Percentiles rank a stretch among this genome's conserved stretches.
Evolutionary conservation across 1,284 basidiomycete species (phyloP).

Genomic region (Flammula alnicola): DNA sequence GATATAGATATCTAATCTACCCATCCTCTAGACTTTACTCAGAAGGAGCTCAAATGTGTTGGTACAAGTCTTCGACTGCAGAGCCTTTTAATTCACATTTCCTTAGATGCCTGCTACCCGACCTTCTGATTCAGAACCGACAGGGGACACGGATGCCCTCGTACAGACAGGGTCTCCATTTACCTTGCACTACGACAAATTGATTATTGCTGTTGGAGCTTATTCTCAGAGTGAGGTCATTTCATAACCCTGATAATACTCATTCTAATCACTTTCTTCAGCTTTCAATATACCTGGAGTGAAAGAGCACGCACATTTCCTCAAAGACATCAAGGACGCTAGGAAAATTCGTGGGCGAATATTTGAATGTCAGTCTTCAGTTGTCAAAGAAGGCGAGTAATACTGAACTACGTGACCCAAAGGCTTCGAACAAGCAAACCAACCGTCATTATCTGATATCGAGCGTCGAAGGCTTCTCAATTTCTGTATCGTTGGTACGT

Average conservation of each 20-base stretch:
- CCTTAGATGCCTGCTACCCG: constrained; percentile 62
- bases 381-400: background rate
- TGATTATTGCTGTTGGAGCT: constrained; percentile 84
- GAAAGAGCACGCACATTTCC: constrained; percentile 78
- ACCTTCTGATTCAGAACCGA: constrained; percentile 39
- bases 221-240: constrained; percentile 72
- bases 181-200: constrained; percentile 74
- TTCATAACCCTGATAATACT: background rate
- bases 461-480: constrained; percentile 73
- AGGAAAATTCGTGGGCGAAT: constrained; percentile 79
- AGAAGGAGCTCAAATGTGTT: constrained; percentile 64
- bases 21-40: constrained; percentile 56
- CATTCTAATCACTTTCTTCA: constrained; percentile 28
- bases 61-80: constrained; percentile 26
- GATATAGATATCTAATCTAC: background rate
- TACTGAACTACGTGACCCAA: background rate
- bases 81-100: background rate
- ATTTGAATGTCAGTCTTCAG: constrained; percentile 60
- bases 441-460: constrained; percentile 68
- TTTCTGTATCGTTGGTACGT: constrained; percentile 80
- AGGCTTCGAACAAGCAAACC: constrained; percentile 83
- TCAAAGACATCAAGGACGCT: constrained; percentile 85
- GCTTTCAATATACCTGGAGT: constrained; percentile 73
- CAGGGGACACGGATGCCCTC: constrained; percentile 18
- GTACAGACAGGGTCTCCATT: constrained; percentile 40